These are phyloP conservation scores for Schwanniomyces yamadae DNA, from an alignment of 805 yeast genomes.

Conservation along the genomic window DNA sequence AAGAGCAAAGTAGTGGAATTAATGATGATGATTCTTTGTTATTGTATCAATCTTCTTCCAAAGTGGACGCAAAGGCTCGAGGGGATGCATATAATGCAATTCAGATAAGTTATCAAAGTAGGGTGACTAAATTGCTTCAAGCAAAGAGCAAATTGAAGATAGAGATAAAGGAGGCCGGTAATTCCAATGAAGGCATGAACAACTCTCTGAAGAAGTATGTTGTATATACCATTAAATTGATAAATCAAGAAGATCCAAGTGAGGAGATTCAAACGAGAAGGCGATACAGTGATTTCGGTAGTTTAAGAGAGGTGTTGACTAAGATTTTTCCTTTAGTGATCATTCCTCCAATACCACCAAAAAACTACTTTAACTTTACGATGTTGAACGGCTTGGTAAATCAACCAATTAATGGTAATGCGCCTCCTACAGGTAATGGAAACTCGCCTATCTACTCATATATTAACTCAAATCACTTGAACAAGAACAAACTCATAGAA, in stretches of 20 bases:
- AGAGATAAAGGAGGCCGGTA: slow-evolving; percentile 77
- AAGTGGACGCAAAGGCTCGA: slow-evolving; percentile 6
- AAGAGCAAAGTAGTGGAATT: slow-evolving; percentile 4
- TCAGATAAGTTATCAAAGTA: slow-evolving; percentile 32
- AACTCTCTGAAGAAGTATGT: slow-evolving; percentile 64
- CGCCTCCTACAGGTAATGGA: slow-evolving; percentile 3
- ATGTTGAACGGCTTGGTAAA: slow-evolving; percentile 34
- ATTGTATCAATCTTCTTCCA: slow-evolving; percentile 22
- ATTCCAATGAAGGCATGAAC: slow-evolving; percentile 72
- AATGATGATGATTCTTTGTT: slow-evolving; percentile 28
- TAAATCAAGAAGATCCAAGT: slow-evolving; percentile 36
- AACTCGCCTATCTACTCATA: slow-evolving; percentile 23
- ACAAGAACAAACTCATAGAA: slow-evolving; percentile 36
- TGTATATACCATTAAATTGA: slow-evolving; percentile 72
- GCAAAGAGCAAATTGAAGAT: slow-evolving; percentile 27
- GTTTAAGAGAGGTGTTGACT: slow-evolving; percentile 66
- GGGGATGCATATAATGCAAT: slow-evolving; percentile 23
- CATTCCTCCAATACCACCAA: slow-evolving; percentile 88
- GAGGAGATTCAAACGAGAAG: slow-evolving; percentile 63
- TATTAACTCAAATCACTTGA: slow-evolving; percentile 41
- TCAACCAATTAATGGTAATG: slow-evolving; percentile 5
- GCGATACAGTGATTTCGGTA: slow-evolving; percentile 90
- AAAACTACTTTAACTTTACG: slow-evolving; percentile 37
- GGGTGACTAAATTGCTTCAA: slow-evolving; percentile 35
- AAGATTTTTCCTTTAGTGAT: slow-evolving; percentile 77